A percentile compares a stretch with the other conserved stretches of the same genome.
These are phyloP conservation scores for Aspergillus nomiae DNA, from an alignment of 2,329 filamentous ascomycete genomes.

Conservation along the genomic window DNA sequence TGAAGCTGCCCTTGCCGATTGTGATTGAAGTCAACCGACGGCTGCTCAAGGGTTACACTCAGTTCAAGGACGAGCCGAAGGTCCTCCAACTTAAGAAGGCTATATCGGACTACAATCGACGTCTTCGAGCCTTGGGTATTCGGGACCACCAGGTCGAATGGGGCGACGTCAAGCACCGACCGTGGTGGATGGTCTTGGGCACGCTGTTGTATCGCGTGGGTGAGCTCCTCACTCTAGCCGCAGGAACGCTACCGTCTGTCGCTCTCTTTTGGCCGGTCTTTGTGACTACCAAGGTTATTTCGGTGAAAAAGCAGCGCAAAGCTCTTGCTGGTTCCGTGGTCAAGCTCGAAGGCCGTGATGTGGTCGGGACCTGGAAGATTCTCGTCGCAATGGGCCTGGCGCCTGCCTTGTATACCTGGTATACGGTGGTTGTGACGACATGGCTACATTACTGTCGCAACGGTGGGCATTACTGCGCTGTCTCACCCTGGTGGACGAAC, in stretches of 20 bases:
- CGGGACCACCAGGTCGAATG: conserved; percentile 95
- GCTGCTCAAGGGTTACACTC: conserved; percentile 85
- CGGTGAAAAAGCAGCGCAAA: conserved; percentile 76
- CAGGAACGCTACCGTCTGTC: conserved; percentile 82
- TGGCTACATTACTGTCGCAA: conserved; percentile 76
- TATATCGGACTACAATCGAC: conserved; percentile 82
- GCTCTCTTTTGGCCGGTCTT: conserved; percentile 88
- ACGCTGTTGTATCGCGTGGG: conserved; percentile 77
- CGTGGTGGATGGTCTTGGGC: conserved; percentile 1
- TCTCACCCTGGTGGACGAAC: conserved; percentile 40
- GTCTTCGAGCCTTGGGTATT: conserved; percentile 81
- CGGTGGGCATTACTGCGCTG: background rate
- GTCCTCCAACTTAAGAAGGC: conserved; percentile 74
- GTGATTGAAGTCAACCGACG: conserved; percentile 93
- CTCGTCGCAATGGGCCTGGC: conserved; percentile 81
- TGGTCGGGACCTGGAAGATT: conserved; percentile 93
- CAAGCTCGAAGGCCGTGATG: conserved; percentile 84
- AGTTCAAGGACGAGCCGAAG: conserved; percentile 87
- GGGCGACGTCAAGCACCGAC: conserved; percentile 60
- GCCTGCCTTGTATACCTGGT: conserved; percentile 78
- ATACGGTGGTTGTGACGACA: conserved; percentile 71
- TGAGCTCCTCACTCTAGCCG: conserved; percentile 74
- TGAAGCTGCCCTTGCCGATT: conserved; percentile 87
- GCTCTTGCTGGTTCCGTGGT: conserved; percentile 83
- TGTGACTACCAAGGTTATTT: conserved; percentile 79